Conservation (phyloP, 1,284 basidiomycete species). For the Peniophora sp. region DNA sequence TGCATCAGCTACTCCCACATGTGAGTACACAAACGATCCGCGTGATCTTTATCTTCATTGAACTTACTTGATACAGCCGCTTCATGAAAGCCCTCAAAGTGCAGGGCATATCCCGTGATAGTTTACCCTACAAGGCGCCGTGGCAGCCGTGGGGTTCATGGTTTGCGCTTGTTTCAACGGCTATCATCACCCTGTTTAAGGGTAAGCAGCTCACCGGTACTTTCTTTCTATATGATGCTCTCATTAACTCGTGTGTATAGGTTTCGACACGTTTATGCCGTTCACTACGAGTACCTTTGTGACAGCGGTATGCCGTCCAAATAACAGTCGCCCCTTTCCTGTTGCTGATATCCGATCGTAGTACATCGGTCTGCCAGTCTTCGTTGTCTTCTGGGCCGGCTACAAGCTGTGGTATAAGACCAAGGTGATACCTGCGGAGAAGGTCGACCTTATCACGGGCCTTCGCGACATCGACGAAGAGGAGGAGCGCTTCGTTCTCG, state of each 20-base stretch:
- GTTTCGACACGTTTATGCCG: slow-evolving; percentile 38
- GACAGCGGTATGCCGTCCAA: slow-evolving; percentile 31
- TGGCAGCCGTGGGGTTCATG: slow-evolving; percentile 58
- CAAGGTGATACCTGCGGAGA: slow-evolving; percentile 36
- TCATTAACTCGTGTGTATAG: slow-evolving; percentile 9
- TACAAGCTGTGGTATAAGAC: slow-evolving; percentile 55
- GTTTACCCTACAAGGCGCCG: slow-evolving; percentile 63
- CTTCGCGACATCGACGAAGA: slow-evolving; percentile 61
- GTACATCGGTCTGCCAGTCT: slow-evolving; percentile 47
- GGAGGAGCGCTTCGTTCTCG: slow-evolving; percentile 38
- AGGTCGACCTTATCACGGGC: slow-evolving; percentile 61
- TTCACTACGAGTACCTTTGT: slow-evolving; percentile 56
- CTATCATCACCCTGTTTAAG: slow-evolving; percentile 59
- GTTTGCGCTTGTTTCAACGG: slow-evolving; percentile 52
- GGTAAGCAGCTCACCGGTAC: slow-evolving; percentile 23
- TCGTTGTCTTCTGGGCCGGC: slow-evolving; percentile 48
- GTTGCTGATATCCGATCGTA: slow-evolving; percentile 26
- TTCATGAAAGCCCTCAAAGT: slow-evolving; percentile 67
- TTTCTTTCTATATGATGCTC: background rate
- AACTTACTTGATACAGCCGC: slow-evolving; percentile 24
- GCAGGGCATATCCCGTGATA: slow-evolving; percentile 56
- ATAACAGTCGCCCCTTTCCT: slow-evolving; percentile 14
- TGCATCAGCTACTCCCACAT: slow-evolving; percentile 64
- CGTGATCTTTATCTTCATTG: background rate
- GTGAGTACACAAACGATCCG: slow-evolving; percentile 22